Evolutionary conservation across 805 yeast species (phyloP), one percentile per base, ranked within the genome.

Genomic region (Sugiyamaella lignohabitans): DNA sequence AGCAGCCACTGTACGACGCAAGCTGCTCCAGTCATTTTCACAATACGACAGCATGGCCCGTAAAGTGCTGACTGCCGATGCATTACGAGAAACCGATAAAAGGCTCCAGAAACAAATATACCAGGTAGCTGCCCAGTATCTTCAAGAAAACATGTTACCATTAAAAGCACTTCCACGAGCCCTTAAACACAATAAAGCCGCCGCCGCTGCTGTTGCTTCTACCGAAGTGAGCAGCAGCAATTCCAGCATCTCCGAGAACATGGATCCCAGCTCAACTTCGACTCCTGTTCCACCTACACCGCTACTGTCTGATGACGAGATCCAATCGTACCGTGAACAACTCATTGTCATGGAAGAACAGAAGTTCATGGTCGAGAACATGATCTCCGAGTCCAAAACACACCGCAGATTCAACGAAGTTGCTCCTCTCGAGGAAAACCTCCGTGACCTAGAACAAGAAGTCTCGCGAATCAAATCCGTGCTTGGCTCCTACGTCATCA

Each of bases 271-370:
- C 14, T 17, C 19, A n/a, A 20, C 38, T 16, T 38, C 37, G 4
- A 19, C 6, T n/a, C 24, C 43, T 5, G 30, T 35, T 10, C 36
- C 44, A n/a, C 45, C 47, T 19, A 32, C 53, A 10, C 34, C 39
- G 4, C 14, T 14, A 8, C 36, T 45, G 22, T 16, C 50, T 14
- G 45, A 41, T 29, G 32, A 35, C 29, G 71, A 88, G 38, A 72
- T 72, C 42, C 65, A 72, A 22, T 17, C 30, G 2, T 27, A 38
- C 27, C 66, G 93, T 40, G 91, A 87, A 54, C 82, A 83, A 53
- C 65, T 89, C 48, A 84, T 89, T 83, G 96, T 91, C 8, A 65
- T 87, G 59, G 82, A 82, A 50, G 98, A 89, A 60, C 98, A 89
- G 58, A 72, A 73, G 55, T 89, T 76, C 54, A 64, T 91, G 50